A percentile compares a stretch with the other conserved stretches of the same genome.
Conservation (phyloP, 2,329 filamentous ascomycete species). For the Seiridium cupressi region DNA sequence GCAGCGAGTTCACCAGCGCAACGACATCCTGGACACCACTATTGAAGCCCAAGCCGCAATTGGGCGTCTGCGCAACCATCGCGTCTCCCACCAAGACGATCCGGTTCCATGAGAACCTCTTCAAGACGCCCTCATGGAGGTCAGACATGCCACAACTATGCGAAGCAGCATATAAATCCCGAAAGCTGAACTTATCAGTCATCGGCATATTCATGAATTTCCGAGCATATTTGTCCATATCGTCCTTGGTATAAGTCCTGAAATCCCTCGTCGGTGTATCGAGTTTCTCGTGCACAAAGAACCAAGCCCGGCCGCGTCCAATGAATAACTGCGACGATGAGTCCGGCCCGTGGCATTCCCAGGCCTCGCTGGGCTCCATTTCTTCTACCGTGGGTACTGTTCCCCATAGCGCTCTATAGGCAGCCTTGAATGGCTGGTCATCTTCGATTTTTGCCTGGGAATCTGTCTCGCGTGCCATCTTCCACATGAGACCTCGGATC, state of each 20-base stretch:
- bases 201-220: neutral
- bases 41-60: neutral
- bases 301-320: neutral
- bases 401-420: neutral
- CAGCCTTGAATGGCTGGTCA: neutral
- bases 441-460: neutral
- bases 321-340: slow-evolving; percentile 3
- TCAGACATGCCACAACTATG: neutral
- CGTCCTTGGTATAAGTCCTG: neutral
- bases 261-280: neutral
- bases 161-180: neutral
- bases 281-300: slow-evolving; percentile 2
- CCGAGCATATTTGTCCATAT: neutral
- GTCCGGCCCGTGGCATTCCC: neutral
- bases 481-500: neutral
- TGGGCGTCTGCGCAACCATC: neutral
- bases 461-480: neutral
- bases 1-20: neutral
- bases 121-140: neutral
- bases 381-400: neutral
- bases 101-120: neutral
- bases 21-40: slow-evolving; percentile 1
- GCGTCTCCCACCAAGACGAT: neutral
- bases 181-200: neutral
- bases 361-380: neutral